Conservation (phyloP, 495 filamentous ascomycete species). For the Xylaria grammica region DNA sequence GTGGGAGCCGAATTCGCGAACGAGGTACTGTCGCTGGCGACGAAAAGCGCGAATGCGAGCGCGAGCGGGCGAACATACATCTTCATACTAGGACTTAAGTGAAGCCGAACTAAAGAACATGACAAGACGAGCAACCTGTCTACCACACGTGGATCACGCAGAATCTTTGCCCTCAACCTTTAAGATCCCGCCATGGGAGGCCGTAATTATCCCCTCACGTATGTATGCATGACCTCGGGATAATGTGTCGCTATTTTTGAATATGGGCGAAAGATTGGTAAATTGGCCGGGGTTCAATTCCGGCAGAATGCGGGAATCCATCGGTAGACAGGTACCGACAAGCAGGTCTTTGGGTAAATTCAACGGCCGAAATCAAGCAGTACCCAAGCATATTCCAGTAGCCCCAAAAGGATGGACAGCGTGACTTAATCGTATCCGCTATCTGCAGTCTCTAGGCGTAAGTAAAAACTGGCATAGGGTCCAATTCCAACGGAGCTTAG, state of each 20-base stretch:
- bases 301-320: slow-evolving; percentile 35
- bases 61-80: slow-evolving; percentile 20
- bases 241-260: slow-evolving; percentile 15
- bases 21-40: slow-evolving; percentile 28
- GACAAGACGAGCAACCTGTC: background rate
- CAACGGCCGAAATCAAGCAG: background rate
- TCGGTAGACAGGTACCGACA: background rate
- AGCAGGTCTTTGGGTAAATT: slow-evolving; percentile 15
- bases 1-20: slow-evolving; percentile 33
- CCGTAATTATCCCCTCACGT: background rate
- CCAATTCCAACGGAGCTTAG: no score
- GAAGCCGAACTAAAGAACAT: background rate
- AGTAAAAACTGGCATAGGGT: no score
- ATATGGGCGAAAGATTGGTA: background rate
- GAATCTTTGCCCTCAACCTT: background rate
- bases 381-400: background rate
- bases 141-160: background rate
- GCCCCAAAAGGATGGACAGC: no score
- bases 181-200: background rate
- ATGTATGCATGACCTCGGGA: background rate
- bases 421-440: background rate
- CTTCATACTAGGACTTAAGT: slow-evolving; percentile 1
- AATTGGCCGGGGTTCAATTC: slow-evolving; percentile 32
- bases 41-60: slow-evolving; percentile 22
- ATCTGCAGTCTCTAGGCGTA: background rate